Evolutionary conservation across 2,329 filamentous ascomycete genomes (phyloP).

Genomic region (Aureobasidium mangrovei): DNA sequence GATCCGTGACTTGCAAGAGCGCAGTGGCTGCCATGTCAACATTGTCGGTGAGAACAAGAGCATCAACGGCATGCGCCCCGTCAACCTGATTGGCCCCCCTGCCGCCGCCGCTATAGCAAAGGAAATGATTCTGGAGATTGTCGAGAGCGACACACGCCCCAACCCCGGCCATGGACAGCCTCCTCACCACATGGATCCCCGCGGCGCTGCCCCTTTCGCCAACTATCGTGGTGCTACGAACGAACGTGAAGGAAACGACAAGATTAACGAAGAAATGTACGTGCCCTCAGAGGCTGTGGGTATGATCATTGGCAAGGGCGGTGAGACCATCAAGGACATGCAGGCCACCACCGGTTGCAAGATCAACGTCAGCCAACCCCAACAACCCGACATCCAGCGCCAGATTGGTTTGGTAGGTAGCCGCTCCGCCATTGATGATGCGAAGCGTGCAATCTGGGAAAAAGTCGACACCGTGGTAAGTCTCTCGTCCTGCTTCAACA

Average conservation of each 20-base stretch:
- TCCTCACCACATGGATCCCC: slow-evolving; percentile 13
- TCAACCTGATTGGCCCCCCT: slow-evolving; percentile 77
- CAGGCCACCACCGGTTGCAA: slow-evolving; percentile 82
- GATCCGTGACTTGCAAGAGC: slow-evolving; percentile 83
- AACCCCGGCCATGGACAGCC: slow-evolving; percentile 15
- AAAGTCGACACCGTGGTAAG: slow-evolving; percentile 71
- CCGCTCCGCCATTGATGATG: slow-evolving; percentile 66
- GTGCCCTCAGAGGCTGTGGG: slow-evolving; percentile 87
- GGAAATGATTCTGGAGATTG: slow-evolving; percentile 85
- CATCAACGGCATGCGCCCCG: slow-evolving; percentile 77
- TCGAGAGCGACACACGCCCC: slow-evolving; percentile 67
- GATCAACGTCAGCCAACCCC: slow-evolving; percentile 83
- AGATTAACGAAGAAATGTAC: slow-evolving; percentile 72
- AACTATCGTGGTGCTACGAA: slow-evolving; percentile 31
- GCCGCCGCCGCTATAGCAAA: slow-evolving; percentile 70
- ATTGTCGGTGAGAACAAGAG: slow-evolving; percentile 92
- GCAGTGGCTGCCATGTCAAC: slow-evolving; percentile 90
- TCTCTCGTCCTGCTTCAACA: neutral
- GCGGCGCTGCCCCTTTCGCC: slow-evolving; percentile 21
- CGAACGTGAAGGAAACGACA: slow-evolving; percentile 46
- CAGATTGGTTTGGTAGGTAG: slow-evolving; percentile 80
- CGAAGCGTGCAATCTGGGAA: slow-evolving; percentile 79
- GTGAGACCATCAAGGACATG: slow-evolving; percentile 92
- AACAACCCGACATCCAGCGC: slow-evolving; percentile 69
- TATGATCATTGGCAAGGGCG: slow-evolving; percentile 92